Evolutionary conservation across 768 basidiomycete species (phyloP).

Genomic region (Bullera alba): DNA sequence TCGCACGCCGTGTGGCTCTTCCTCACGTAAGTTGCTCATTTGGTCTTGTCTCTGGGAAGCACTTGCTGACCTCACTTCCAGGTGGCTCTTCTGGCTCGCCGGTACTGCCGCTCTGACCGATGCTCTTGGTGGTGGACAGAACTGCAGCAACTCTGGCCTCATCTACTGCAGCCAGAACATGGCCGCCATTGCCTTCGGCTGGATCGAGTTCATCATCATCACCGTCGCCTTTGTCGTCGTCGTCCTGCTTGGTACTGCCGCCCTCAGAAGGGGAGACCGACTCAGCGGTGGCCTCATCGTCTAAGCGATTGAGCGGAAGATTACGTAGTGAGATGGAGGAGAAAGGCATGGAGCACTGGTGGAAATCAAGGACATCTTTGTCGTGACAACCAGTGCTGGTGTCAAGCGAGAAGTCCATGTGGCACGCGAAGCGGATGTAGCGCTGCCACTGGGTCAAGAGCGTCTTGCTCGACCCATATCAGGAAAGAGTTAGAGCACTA

Average conservation of each 20-base stretch:
- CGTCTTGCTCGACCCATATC: too few relatives aligned
- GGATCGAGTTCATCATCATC: constrained; percentile 45
- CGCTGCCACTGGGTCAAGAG: too few relatives aligned
- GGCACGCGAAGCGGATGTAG: too few relatives aligned
- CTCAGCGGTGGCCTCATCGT: constrained; percentile 14
- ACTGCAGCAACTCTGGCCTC: constrained; percentile 22
- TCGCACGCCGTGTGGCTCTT: constrained; percentile 33
- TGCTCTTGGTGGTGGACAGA: constrained; percentile 37
- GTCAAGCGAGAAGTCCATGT: too few relatives aligned
- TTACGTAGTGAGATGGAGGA: background rate
- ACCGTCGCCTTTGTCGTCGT: constrained; percentile 30
- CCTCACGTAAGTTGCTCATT: constrained; percentile 36
- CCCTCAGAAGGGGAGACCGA: constrained; percentile 38
- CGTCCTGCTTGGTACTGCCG: constrained; percentile 29
- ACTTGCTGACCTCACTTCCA: constrained; percentile 5
- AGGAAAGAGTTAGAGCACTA: too few relatives aligned
- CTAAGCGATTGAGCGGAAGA: background rate
- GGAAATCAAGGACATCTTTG: too few relatives aligned
- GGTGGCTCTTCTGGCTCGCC: constrained; percentile 46
- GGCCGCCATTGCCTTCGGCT: constrained; percentile 45
- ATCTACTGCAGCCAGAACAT: constrained; percentile 45
- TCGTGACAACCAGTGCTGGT: too few relatives aligned
- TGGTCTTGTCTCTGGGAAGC: background rate
- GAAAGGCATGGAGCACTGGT: too few relatives aligned
- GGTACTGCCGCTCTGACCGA: constrained; percentile 36